Conservation (phyloP, 1,139 yeast genomes). For the Suhomyces kunorum region DNA sequence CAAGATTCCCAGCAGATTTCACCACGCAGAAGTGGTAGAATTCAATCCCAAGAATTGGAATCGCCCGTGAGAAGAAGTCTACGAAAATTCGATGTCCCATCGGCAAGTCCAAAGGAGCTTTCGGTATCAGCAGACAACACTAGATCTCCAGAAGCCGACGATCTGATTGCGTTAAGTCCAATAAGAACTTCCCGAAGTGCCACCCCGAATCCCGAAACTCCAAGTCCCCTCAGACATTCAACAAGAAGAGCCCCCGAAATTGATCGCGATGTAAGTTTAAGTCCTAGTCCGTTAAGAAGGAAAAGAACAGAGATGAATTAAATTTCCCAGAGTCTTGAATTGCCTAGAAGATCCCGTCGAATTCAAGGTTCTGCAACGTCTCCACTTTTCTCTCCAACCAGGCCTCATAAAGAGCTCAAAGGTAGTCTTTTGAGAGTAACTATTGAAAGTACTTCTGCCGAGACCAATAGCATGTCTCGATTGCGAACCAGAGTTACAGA, state of each 20-base stretch:
- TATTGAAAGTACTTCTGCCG: no score
- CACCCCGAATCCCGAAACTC: background rate
- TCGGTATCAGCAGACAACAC: background rate
- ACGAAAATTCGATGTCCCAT: background rate
- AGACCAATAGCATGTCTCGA: no score
- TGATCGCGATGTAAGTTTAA: background rate
- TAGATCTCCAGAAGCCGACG: background rate
- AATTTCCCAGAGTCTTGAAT: background rate
- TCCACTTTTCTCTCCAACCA: no score
- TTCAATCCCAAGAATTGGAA: background rate
- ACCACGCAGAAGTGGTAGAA: conserved; percentile 1
- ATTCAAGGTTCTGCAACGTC: no score
- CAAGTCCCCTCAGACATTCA: background rate
- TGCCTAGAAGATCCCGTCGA: background rate
- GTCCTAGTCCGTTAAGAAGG: background rate
- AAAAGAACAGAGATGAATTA: background rate
- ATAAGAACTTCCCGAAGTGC: background rate
- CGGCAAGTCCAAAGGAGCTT: background rate
- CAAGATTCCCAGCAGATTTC: background rate
- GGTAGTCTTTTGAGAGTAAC: no score
- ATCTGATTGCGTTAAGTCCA: background rate
- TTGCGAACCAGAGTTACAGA: no score
- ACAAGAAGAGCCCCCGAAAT: no score
- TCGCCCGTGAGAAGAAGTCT: background rate
- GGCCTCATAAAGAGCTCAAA: no score